Conservation (phyloP, 768 basidiomycete species). For the Kwoniella bestiolae region DNA sequence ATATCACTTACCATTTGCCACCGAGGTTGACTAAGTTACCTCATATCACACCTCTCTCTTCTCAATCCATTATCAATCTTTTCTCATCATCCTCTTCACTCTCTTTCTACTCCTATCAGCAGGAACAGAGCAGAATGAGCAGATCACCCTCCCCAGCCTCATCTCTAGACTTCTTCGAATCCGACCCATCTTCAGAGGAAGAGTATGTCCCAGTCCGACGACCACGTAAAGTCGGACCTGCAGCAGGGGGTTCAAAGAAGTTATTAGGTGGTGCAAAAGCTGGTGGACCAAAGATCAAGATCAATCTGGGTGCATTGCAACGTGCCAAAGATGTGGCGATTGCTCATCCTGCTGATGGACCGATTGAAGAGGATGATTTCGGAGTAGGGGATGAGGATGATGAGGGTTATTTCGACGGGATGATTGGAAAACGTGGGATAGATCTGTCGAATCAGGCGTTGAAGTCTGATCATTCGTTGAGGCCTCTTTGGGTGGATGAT, state of each 20-base stretch:
- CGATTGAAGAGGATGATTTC: conserved; percentile 39
- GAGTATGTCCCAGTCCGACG: conserved; percentile 34
- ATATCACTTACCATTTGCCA: neutral
- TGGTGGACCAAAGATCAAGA: conserved; percentile 32
- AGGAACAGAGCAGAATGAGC: conserved; percentile 33
- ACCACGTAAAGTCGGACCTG: conserved; percentile 12
- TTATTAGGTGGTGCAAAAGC: conserved; percentile 20
- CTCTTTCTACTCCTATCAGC: neutral
- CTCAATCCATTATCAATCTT: neutral
- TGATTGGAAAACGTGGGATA: conserved; percentile 37
- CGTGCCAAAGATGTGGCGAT: conserved; percentile 29
- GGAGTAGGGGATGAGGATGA: conserved; percentile 37
- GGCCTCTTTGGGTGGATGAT: conserved; percentile 85
- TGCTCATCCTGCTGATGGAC: conserved; percentile 41
- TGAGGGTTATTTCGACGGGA: conserved; percentile 32
- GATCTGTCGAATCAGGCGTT: conserved; percentile 67
- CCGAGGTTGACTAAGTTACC: neutral
- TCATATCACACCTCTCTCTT: neutral
- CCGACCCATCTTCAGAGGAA: conserved; percentile 40
- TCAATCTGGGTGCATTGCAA: conserved; percentile 44
- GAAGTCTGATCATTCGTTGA: conserved; percentile 85
- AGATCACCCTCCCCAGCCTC: conserved; percentile 46
- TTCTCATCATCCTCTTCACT: conserved; percentile 5
- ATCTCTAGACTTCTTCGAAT: conserved; percentile 49
- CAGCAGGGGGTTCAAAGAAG: conserved; percentile 24